Evolutionary conservation across 2,329 filamentous ascomycete species (phyloP), one percentile per base, ranked within the genome.

Genomic region (Cylindrodendrum hubeiense): DNA sequence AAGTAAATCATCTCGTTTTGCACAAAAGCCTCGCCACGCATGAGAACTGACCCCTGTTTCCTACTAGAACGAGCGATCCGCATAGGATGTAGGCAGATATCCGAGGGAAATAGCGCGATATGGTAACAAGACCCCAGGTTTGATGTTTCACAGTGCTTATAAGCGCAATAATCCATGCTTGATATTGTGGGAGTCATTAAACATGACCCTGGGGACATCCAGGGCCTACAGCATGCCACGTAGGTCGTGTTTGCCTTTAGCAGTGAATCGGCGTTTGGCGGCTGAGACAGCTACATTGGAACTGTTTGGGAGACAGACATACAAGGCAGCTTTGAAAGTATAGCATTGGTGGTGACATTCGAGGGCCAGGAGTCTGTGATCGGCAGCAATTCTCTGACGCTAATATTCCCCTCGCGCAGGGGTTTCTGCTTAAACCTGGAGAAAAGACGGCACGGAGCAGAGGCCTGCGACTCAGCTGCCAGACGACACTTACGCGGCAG

Each of bases 21-120:
- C 63, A 51, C 46, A 46, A 44, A 37, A 22, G 43, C 43, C 30
- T 65, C 41, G 51, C 53, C 62, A 47, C 55, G 50, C 44, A 46
- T 57, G 22, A 39, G 26, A 19, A 17, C 47, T 21, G 58, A 61
- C 57, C 54, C 58, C 37, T 13, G 34, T 13, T 24, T 46, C 49
- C 49, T 46, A 39, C 72, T 71, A 22, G 68, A 73, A 69, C 24
- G 51, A 65, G 72, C 50, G 26, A 30, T 53, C 21, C 71, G 70
- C 72, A 74, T 63, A 47, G 28, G 30, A 54, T 39, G 34, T 56
- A 73, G 47, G 72, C 66, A 71, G 62, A 61, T 65, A 71, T 58
- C 70, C 72, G 64, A 22, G 51, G 46, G 26, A 52, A 53, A 60
- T 34, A 30, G 30, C n/a, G 26, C 44, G 41, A 19, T 33, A 15